Evolutionary conservation across 768 basidiomycete species (phyloP).

Genomic region (Boletales sp.): DNA sequence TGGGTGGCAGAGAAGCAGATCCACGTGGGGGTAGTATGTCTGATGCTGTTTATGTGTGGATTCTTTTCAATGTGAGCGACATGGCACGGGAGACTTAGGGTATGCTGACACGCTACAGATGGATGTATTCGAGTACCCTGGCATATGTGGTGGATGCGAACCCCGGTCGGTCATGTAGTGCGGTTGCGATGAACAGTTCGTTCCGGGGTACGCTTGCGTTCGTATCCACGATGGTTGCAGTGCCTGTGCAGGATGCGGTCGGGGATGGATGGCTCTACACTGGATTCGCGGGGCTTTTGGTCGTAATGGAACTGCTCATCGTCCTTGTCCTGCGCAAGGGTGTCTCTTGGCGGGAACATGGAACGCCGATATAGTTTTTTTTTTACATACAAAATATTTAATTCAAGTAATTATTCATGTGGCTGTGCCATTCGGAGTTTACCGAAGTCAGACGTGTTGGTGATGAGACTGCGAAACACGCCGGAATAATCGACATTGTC

Average conservation of each 20-base stretch:
- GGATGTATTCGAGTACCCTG: slow-evolving; percentile 65
- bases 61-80: slow-evolving; percentile 66
- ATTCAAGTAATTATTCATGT: slow-evolving; percentile 6
- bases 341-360: slow-evolving; percentile 50
- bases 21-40: slow-evolving; percentile 64
- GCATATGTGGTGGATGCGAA: slow-evolving; percentile 90
- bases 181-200: slow-evolving; percentile 71
- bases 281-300: slow-evolving; percentile 54
- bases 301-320: slow-evolving; percentile 51
- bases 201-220: slow-evolving; percentile 72
- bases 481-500: slow-evolving; percentile 25
- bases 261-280: slow-evolving; percentile 84
- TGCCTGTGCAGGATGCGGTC: slow-evolving; percentile 68
- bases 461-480: slow-evolving; percentile 23
- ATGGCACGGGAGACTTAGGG: not conserved
- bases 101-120: slow-evolving; percentile 29
- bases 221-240: slow-evolving; percentile 65
- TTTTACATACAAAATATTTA: slow-evolving; percentile 4
- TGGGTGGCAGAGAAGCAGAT: slow-evolving; percentile 69
- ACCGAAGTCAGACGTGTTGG: slow-evolving; percentile 22
- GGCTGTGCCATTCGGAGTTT: slow-evolving; percentile 21
- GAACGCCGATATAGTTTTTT: slow-evolving; percentile 9
- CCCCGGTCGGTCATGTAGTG: slow-evolving; percentile 70
- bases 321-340: slow-evolving; percentile 63
- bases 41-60: slow-evolving; percentile 69